A percentile compares a stretch with the other conserved stretches of the same genome.
Evolutionary conservation across 768 basidiomycete genomes (phyloP).

Genomic region (Psilocybe subaeruginosa): DNA sequence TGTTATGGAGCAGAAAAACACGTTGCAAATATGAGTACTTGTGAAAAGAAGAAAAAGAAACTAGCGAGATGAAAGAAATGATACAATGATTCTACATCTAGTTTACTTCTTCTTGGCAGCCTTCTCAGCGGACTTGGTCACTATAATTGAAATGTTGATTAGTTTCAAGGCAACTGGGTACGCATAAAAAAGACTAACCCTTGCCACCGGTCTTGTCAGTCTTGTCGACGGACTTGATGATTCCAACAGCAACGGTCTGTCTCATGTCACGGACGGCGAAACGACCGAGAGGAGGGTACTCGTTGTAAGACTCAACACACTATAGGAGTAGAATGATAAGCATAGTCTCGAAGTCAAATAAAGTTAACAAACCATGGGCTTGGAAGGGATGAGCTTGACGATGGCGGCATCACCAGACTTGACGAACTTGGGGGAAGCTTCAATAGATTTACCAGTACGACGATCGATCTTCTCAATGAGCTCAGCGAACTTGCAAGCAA

Average conservation of each 20-base stretch:
- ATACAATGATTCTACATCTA: slow-evolving; percentile 78
- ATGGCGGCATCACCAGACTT: slow-evolving; percentile 99
- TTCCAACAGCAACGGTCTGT: slow-evolving; percentile 98
- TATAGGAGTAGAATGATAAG: slow-evolving; percentile 2
- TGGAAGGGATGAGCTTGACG: slow-evolving; percentile 94
- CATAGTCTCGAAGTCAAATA: background rate
- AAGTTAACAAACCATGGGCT: slow-evolving; percentile 73
- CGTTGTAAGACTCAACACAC: slow-evolving; percentile 79
- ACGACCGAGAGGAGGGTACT: slow-evolving; percentile 99
- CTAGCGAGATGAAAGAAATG: slow-evolving; percentile 53
- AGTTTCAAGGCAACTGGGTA: background rate
- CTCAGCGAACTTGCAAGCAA: slow-evolving; percentile 99
- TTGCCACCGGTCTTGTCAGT: slow-evolving; percentile 88
- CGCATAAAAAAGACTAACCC: slow-evolving; percentile 46
- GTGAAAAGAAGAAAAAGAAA: slow-evolving; percentile 48
- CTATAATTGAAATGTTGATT: slow-evolving; percentile 36
- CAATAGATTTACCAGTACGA: slow-evolving; percentile 93
- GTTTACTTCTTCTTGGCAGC: slow-evolving; percentile 93
- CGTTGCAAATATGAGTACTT: slow-evolving; percentile 38
- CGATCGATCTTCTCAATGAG: slow-evolving; percentile 99
- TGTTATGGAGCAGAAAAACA: slow-evolving; percentile 32
- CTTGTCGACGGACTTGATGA: slow-evolving; percentile 98
- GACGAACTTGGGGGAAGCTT: slow-evolving; percentile 92
- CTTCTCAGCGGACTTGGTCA: slow-evolving; percentile 96
- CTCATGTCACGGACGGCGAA: slow-evolving; percentile 99